phyloP scores from a whole-genome alignment of 2,329 filamentous ascomycete genomes.

The Ascocoryne sarcoides region DNA sequence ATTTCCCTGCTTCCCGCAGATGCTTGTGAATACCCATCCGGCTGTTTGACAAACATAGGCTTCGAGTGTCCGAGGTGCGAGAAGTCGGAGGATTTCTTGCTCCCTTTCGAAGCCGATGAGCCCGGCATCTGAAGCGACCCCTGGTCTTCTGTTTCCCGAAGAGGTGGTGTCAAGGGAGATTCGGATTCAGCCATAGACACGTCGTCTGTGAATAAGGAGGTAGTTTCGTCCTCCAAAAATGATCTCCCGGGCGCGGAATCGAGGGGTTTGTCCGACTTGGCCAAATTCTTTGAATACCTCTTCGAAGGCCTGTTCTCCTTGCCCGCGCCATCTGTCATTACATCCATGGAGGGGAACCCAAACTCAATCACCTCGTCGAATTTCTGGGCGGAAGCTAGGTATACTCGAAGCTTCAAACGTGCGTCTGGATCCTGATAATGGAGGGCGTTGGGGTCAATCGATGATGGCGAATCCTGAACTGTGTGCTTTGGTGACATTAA shows the following conservation, averaged over 20 bases:
- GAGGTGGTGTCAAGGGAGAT: conserved; percentile 33
- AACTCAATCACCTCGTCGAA: conserved; percentile 95
- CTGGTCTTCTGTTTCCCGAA: conserved; percentile 9
- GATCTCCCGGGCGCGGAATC: conserved; percentile 44
- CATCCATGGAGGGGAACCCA: conserved; percentile 67
- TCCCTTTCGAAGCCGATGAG: conserved; percentile 24
- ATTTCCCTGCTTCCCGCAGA: conserved; percentile 67
- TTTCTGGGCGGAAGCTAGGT: conserved; percentile 81
- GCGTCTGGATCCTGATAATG: conserved; percentile 90
- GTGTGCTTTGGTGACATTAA: conserved; percentile 39
- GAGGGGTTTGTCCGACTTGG: conserved; percentile 23
- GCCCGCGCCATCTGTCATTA: conserved; percentile 28
- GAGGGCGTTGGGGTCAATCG: conserved; percentile 62
- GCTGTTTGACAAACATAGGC: conserved; percentile 21
- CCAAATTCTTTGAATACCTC: conserved; percentile 19
- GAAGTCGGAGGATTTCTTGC: conserved; percentile 33
- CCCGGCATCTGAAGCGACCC: background rate
- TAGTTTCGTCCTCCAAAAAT: conserved; percentile 49
- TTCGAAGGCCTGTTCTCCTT: conserved; percentile 25
- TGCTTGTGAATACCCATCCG: conserved; percentile 39
- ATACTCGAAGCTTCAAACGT: conserved; percentile 74
- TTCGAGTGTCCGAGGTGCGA: conserved; percentile 22
- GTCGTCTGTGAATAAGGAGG: conserved; percentile 47
- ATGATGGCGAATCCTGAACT: conserved; percentile 35
- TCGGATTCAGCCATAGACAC: conserved; percentile 48